These are phyloP conservation scores for Phytophthora ramorum DNA, from an alignment of 352 stramenopile species.

Conservation along the genomic window DNA sequence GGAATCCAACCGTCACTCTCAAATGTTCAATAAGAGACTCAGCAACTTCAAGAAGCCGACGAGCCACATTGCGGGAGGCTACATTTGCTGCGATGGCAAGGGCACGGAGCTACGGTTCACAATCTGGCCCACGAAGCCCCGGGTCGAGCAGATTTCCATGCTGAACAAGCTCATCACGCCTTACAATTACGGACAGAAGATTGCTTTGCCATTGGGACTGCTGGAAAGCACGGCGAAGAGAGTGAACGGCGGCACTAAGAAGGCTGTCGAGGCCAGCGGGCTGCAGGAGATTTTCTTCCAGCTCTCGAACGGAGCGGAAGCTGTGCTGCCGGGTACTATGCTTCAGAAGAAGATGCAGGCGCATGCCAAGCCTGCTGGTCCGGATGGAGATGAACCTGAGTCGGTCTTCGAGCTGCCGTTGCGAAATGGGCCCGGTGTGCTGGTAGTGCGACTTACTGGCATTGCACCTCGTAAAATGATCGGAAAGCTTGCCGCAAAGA, in stretches of 20 bases:
- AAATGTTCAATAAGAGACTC: constrained; percentile 86
- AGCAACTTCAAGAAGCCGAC: constrained; percentile 91
- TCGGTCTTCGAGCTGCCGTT: constrained; percentile 71
- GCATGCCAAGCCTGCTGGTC: constrained; percentile 41
- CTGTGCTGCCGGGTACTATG: constrained; percentile 51
- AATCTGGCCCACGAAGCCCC: constrained; percentile 65
- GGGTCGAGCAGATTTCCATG: constrained; percentile 86
- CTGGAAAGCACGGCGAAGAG: constrained; percentile 57
- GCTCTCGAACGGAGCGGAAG: constrained; percentile 63
- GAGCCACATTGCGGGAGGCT: constrained; percentile 76
- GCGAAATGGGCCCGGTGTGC: constrained; percentile 57
- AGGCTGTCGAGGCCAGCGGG: constrained; percentile 33
- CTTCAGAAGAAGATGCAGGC: constrained; percentile 68
- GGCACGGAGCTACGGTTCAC: constrained; percentile 74
- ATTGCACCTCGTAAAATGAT: constrained; percentile 54
- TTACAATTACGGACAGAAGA: constrained; percentile 88
- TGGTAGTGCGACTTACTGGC: constrained; percentile 69
- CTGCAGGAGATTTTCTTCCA: constrained; percentile 76
- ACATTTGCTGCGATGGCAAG: constrained; percentile 91
- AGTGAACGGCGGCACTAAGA: constrained; percentile 25
- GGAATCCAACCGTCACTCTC: constrained; percentile 84
- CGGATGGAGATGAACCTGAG: constrained; percentile 41
- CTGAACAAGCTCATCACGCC: constrained; percentile 85
- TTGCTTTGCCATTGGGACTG: constrained; percentile 70
- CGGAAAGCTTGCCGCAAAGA: constrained; percentile 42